Evolutionary conservation across 768 basidiomycete genomes (phyloP).

Genomic region (Chiua virens): DNA sequence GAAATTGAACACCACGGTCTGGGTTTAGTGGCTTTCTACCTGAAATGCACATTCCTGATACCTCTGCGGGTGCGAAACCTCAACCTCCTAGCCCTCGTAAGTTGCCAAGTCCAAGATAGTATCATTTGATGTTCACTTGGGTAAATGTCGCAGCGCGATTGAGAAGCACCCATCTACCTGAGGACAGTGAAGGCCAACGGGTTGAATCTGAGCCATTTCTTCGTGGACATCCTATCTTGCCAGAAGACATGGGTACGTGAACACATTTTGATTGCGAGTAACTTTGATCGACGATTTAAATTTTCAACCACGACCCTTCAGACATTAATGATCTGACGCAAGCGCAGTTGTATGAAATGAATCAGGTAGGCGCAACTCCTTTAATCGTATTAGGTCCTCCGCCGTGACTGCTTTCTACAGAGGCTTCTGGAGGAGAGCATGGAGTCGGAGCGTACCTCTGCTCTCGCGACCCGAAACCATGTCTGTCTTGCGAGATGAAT

Average conservation of each 20-base stretch:
- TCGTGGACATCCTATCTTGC: conserved; percentile 29
- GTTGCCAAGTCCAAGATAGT: background rate
- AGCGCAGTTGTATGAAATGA: conserved; percentile 40
- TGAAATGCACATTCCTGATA: conserved; percentile 10
- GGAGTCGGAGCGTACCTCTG: conserved; percentile 45
- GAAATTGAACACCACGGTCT: background rate
- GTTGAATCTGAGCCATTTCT: conserved; percentile 20
- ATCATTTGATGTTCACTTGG: background rate
- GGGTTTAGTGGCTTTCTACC: background rate
- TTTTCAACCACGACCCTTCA: too few species aligned
- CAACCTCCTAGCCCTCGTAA: conserved; percentile 29
- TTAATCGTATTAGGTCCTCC: background rate
- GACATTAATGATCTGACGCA: conserved; percentile 34
- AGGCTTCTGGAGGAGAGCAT: conserved; percentile 40
- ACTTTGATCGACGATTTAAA: background rate
- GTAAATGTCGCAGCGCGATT: conserved; percentile 18
- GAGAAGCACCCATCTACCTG: conserved; percentile 27
- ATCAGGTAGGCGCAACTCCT: conserved; percentile 31
- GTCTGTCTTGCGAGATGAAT: conserved; percentile 59
- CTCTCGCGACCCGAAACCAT: conserved; percentile 56
- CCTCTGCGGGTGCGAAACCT: conserved; percentile 2
- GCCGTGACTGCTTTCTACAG: conserved; percentile 22
- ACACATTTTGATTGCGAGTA: background rate
- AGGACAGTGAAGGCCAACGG: conserved; percentile 6
- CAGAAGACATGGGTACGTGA: conserved; percentile 30